Evolutionary conservation across 192 early-diverging fungal species (phyloP).

Genomic region (Backusella luteola): DNA sequence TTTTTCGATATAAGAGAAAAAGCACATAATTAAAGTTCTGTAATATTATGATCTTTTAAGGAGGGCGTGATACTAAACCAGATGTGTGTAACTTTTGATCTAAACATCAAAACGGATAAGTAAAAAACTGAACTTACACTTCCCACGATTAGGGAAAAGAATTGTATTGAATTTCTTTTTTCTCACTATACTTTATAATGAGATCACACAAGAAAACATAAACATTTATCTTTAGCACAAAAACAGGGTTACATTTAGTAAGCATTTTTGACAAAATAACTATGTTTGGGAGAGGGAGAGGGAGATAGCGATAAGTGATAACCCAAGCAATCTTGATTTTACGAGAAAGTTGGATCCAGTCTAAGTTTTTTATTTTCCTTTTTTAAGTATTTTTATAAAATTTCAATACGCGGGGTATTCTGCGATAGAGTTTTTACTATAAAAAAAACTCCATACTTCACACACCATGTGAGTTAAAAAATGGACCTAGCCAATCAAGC

Average conservation of each 20-base stretch:
- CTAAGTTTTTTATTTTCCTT: background rate
- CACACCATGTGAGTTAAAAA: constrained; percentile 7
- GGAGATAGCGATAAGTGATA: background rate
- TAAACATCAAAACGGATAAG: background rate
- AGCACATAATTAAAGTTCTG: background rate
- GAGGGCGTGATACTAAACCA: background rate
- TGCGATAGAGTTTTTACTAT: background rate
- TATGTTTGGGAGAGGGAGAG: background rate
- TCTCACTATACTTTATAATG: background rate
- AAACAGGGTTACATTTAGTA: background rate
- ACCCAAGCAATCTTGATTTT: too few relatives aligned
- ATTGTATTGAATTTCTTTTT: background rate
- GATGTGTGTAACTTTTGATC: constrained; percentile 5
- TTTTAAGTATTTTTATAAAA: background rate
- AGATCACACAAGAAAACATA: background rate
- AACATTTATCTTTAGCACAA: constrained; percentile 1
- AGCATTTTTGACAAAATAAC: background rate
- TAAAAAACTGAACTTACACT: background rate
- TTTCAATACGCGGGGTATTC: background rate
- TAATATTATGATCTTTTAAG: background rate
- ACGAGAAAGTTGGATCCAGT: too few relatives aligned
- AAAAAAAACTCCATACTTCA: background rate
- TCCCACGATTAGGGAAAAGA: background rate
- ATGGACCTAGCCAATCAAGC: background rate
- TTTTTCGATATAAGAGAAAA: background rate